These are phyloP conservation scores for Apiospora arundinis DNA, from an alignment of 2,329 filamentous ascomycete species.

Conservation along the genomic window DNA sequence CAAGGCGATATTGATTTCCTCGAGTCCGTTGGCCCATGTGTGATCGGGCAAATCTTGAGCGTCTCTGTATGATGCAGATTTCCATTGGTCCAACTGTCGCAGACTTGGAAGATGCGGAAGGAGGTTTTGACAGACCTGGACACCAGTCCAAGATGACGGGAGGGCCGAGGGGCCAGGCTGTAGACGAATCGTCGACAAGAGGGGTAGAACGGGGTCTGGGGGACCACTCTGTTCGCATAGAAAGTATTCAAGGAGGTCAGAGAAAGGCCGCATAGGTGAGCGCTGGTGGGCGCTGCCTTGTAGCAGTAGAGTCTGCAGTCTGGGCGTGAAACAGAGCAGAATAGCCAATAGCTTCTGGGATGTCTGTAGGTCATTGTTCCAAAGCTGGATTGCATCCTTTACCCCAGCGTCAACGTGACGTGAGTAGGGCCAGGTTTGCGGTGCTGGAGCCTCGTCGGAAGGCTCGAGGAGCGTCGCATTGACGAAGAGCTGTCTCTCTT, in stretches of 20 bases:
- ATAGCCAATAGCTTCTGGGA: background rate
- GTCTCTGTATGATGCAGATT: background rate
- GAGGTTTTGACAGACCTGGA: background rate
- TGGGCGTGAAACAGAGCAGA: background rate
- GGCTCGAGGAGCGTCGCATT: background rate
- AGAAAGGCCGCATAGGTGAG: background rate
- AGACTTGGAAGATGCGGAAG: background rate
- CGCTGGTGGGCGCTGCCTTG: background rate
- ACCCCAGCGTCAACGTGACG: background rate
- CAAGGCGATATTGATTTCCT: background rate
- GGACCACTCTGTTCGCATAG: background rate
- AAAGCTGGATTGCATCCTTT: background rate
- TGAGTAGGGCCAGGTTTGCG: background rate
- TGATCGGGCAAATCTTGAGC: background rate
- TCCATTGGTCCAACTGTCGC: background rate
- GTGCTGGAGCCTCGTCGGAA: background rate
- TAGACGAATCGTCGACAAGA: background rate
- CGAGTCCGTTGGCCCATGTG: background rate
- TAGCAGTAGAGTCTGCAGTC: background rate
- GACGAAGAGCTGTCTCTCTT: background rate
- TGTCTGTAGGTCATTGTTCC: background rate
- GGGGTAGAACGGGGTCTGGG: background rate
- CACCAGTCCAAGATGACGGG: background rate
- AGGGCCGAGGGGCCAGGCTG: background rate
- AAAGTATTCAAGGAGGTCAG: background rate